These are phyloP conservation scores for Salix suchowensis DNA, from an alignment of 345 rosid genomes.

Conservation along the genomic window DNA sequence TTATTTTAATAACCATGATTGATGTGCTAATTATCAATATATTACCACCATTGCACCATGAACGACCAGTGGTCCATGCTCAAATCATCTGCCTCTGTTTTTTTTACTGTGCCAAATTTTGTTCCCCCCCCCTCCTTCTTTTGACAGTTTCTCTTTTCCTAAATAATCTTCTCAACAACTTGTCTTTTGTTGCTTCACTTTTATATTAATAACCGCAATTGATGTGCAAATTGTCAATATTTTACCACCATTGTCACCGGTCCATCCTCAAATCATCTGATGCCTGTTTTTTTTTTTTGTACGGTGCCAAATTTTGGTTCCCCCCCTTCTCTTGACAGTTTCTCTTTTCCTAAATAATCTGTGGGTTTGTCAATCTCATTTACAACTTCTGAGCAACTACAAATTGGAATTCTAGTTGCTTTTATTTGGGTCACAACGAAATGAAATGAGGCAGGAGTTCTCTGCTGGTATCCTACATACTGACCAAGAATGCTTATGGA, in stretches of 20 bases:
- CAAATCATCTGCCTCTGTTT: background rate
- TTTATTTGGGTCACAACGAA: background rate
- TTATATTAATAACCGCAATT: too few relatives aligned
- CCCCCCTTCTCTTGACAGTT: background rate
- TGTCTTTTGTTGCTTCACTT: too few relatives aligned
- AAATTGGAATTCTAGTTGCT: background rate
- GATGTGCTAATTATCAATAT: background rate
- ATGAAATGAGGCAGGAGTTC: background rate
- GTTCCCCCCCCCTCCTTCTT: background rate
- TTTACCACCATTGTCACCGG: too few relatives aligned
- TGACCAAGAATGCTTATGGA: background rate
- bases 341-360: background rate
- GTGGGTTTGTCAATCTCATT: background rate
- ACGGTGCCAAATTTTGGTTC: background rate
- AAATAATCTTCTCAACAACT: background rate
- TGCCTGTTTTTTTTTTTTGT: background rate
- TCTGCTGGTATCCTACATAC: background rate
- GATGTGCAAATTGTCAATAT: too few relatives aligned
- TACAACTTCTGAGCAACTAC: background rate
- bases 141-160: background rate
- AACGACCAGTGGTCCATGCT: background rate
- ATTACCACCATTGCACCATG: background rate
- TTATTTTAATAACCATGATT: background rate
- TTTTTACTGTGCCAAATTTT: background rate
- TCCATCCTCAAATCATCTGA: background rate